These are phyloP conservation scores for Gossypium raimondii DNA, from an alignment of 345 rosid species.

Conservation along the genomic window DNA sequence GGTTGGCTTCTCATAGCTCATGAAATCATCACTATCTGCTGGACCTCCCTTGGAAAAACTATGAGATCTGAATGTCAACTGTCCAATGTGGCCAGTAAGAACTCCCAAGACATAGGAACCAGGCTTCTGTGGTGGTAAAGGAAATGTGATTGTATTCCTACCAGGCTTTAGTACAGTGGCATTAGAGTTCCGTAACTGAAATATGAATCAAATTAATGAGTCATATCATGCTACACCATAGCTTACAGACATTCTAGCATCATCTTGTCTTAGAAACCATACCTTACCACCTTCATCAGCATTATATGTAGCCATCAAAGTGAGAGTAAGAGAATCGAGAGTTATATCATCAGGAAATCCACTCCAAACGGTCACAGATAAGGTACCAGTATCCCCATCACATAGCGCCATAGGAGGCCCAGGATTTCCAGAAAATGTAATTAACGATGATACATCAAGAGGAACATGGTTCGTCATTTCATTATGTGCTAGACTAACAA, in stretches of 20 bases:
- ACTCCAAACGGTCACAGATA: slow-evolving; percentile 92
- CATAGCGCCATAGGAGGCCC: slow-evolving; percentile 82
- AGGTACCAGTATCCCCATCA: slow-evolving; percentile 93
- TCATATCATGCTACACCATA: slow-evolving; percentile 8
- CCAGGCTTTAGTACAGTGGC: slow-evolving; percentile 75
- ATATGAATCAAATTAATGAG: slow-evolving; percentile 25
- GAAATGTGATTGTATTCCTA: slow-evolving; percentile 59
- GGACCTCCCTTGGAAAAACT: slow-evolving; percentile 96
- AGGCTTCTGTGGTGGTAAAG: slow-evolving; percentile 84
- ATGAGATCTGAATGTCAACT: slow-evolving; percentile 88
- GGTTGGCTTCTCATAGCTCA: slow-evolving; percentile 95
- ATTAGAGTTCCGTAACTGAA: slow-evolving; percentile 72
- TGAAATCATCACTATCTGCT: slow-evolving; percentile 86
- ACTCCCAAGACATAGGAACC: slow-evolving; percentile 95
- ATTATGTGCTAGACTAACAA: slow-evolving; percentile 80
- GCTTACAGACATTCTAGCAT: slow-evolving; percentile 1
- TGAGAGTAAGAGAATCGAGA: slow-evolving; percentile 82
- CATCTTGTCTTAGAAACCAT: slow-evolving; percentile 22
- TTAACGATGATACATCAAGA: slow-evolving; percentile 83
- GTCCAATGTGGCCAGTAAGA: slow-evolving; percentile 93
- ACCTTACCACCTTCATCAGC: slow-evolving; percentile 91
- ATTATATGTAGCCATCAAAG: slow-evolving; percentile 76
- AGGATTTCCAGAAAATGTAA: slow-evolving; percentile 89
- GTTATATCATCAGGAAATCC: slow-evolving; percentile 97
- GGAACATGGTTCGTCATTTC: slow-evolving; percentile 91